Conservation (phyloP, 257 asterid genomes). For the Scutellaria barbata region DNA sequence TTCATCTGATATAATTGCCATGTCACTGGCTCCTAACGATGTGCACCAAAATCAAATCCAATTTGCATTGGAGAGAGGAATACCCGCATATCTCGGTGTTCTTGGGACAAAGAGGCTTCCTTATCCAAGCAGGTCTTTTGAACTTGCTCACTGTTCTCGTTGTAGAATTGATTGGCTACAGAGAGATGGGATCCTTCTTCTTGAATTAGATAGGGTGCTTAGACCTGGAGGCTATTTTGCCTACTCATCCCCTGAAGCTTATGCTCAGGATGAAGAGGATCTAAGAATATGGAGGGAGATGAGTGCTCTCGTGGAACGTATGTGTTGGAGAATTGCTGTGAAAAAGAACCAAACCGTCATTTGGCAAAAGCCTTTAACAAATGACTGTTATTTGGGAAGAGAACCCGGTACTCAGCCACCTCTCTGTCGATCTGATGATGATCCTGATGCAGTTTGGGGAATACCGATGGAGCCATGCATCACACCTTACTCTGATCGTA, state of each 20-base stretch:
- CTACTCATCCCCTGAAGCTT: constrained; percentile 95
- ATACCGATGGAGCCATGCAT: constrained; percentile 90
- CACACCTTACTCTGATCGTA: constrained; percentile 89
- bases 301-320: constrained; percentile 87
- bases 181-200: constrained; percentile 92
- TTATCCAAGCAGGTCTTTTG: constrained; percentile 95
- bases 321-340: constrained; percentile 93
- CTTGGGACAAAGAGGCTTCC: constrained; percentile 97
- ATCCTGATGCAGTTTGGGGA: constrained; percentile 93
- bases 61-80: constrained; percentile 95
- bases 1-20: constrained; percentile 77
- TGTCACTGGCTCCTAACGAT: constrained; percentile 95
- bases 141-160: constrained; percentile 93
- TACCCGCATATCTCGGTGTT: constrained; percentile 95
- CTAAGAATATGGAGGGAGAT: constrained; percentile 81
- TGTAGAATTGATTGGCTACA: constrained; percentile 97
- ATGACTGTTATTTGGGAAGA: constrained; percentile 76
- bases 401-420: constrained; percentile 86
- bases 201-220: constrained; percentile 87
- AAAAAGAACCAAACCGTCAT: constrained; percentile 87
- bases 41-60: constrained; percentile 98
- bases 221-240: constrained; percentile 98
- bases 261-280: constrained; percentile 96
- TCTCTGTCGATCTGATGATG: constrained; percentile 82
- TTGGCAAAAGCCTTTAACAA: constrained; percentile 91